These are phyloP conservation scores for Monosporozyma siamensis DNA, from an alignment of 805 yeast species.

Conservation along the genomic window DNA sequence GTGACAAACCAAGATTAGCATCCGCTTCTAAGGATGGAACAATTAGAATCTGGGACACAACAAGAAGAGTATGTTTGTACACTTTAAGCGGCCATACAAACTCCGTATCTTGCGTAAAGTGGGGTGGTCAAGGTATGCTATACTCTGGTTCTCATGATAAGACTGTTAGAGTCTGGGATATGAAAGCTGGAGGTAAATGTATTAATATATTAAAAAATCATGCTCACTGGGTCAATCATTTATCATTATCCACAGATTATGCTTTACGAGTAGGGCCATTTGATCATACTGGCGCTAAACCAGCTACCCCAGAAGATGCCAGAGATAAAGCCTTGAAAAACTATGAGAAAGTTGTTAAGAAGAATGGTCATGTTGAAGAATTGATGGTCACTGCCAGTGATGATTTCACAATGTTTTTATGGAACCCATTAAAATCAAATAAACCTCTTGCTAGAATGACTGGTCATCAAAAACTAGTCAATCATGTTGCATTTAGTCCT, in stretches of 20 bases:
- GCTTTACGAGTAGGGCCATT: slow-evolving; percentile 81
- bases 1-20: slow-evolving; percentile 61
- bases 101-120: slow-evolving; percentile 89
- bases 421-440: slow-evolving; percentile 78
- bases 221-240: slow-evolving; percentile 97
- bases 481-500: slow-evolving; percentile 92
- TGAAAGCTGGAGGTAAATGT: slow-evolving; percentile 61
- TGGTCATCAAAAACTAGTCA: slow-evolving; percentile 94
- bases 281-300: slow-evolving; percentile 53
- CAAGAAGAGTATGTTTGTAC: slow-evolving; percentile 51
- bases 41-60: slow-evolving; percentile 80
- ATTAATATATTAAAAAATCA: slow-evolving; percentile 75
- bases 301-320: slow-evolving; percentile 38
- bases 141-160: slow-evolving; percentile 93
- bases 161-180: slow-evolving; percentile 86
- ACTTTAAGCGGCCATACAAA: slow-evolving; percentile 83
- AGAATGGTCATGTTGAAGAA: slow-evolving; percentile 60
- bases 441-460: slow-evolving; percentile 93
- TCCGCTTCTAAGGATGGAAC: slow-evolving; percentile 91
- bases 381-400: slow-evolving; percentile 91
- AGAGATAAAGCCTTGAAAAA: slow-evolving; percentile 39
- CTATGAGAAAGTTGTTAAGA: slow-evolving; percentile 49
- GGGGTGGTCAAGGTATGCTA: slow-evolving; percentile 84
- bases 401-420: slow-evolving; percentile 93
- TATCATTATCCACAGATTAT: slow-evolving; percentile 84